Percentiles rank a stretch among this genome's conserved stretches.
Conservation (phyloP, 768 basidiomycete species). For the Rhodocollybia butyracea region DNA sequence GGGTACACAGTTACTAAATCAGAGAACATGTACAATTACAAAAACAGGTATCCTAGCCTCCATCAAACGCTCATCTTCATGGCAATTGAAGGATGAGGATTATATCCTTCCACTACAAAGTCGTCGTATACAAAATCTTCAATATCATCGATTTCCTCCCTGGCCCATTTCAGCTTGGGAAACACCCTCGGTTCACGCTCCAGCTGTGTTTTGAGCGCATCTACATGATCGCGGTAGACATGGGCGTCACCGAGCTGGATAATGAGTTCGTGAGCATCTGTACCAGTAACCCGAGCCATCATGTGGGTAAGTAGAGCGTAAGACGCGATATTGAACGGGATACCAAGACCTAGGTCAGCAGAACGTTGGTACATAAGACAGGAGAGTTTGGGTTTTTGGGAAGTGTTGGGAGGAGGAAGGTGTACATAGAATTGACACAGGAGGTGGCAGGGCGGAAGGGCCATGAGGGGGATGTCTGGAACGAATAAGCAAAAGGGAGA, state of each 20-base stretch:
- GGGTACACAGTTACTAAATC: no score
- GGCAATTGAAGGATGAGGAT: constrained; percentile 76
- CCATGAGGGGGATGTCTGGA: constrained; percentile 90
- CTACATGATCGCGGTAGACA: constrained; percentile 90
- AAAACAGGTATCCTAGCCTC: no score
- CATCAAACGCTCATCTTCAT: constrained; percentile 94
- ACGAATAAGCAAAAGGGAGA: background rate
- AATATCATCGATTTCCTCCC: constrained; percentile 63
- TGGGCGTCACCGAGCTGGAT: constrained; percentile 98
- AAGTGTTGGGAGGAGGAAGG: constrained; percentile 56
- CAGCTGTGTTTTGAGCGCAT: constrained; percentile 81
- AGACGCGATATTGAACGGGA: constrained; percentile 99
- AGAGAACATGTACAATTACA: no score
- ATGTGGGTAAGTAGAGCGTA: constrained; percentile 97
- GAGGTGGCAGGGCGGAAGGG: constrained; percentile 97
- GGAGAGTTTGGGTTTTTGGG: constrained; percentile 70
- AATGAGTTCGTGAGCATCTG: constrained; percentile 84
- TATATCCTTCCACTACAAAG: constrained; percentile 83
- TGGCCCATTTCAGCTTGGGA: constrained; percentile 73
- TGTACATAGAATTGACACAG: constrained; percentile 99
- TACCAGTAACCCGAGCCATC: constrained; percentile 90
- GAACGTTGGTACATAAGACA: constrained; percentile 98
- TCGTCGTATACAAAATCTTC: constrained; percentile 82
- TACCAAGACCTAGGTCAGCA: constrained; percentile 93
- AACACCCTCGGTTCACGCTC: constrained; percentile 75